Base-by-base conservation (phyloP, 2,329 filamentous ascomycete species). In the Paecilomyces dactylethromorphus region DNA sequence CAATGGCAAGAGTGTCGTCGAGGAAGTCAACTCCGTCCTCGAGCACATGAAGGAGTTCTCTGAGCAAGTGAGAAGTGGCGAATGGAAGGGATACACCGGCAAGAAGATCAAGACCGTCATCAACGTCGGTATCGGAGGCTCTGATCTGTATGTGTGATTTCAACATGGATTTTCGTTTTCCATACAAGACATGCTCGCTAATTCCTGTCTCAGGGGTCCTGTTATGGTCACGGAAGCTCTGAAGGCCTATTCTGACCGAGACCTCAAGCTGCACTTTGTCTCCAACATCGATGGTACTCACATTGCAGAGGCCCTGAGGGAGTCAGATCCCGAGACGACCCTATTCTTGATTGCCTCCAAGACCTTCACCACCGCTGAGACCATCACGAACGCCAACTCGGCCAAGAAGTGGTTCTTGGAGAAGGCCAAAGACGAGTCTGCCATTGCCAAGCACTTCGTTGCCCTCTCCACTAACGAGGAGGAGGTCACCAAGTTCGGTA, bases 271-370 rank as follows among this genome's bases (percentile, higher is more conserved):
- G 53, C 93, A 97, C 84, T 99, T 99, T 71, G 94, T 99, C 67
- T 97, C 93, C 81, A 99, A 99, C 84, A 97, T 99, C 73, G 94
- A 99, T 74, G 94, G 94, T 66, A 99, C 94, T 58, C 94, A 99
- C 81, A 91, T 97, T 75, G 90, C 92, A 54, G 94, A 99, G 81
- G 92, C 94, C 55, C 85, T 97, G 61, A 88, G 86, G 73, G 79
- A 87, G 69, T 96, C 93, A 8, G 87, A 99, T 76, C 93, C 93
- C 54, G 94, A 99, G 82, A 97, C 93, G 54, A 97, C 94, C n/a
- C 89, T 99, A 64, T 97, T 99, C 88, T 84, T 99, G 68, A 86
- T 99, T 68, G 94, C 94, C 59, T 97, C 93, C 78, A 99, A 99
- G 88, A 99, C 94, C 63, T 99, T 99, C 79, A 99, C 94, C 63